Evolutionary conservation across 2,329 filamentous ascomycete genomes (phyloP).

Genomic region (Neopestalotiopsis sp.): DNA sequence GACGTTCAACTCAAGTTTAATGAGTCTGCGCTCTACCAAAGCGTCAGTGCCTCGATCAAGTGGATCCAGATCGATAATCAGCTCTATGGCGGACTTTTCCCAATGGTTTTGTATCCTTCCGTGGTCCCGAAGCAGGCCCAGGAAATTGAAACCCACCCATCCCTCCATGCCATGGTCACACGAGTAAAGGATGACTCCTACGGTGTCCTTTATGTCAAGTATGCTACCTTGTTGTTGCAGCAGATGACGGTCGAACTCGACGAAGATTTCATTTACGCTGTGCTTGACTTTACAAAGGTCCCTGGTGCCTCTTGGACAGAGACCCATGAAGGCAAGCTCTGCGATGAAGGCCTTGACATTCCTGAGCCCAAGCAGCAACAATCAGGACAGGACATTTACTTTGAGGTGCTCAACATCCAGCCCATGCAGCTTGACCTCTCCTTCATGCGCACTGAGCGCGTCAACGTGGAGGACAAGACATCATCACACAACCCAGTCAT

Average conservation of each 20-base stretch:
- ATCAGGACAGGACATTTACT: slow-evolving; percentile 93
- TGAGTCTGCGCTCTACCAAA: slow-evolving; percentile 94
- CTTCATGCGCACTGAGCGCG: slow-evolving; percentile 93
- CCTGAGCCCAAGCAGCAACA: slow-evolving; percentile 88
- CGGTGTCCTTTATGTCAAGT: slow-evolving; percentile 97
- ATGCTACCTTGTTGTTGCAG: slow-evolving; percentile 89
- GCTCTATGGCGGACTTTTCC: slow-evolving; percentile 97
- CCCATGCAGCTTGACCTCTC: slow-evolving; percentile 98
- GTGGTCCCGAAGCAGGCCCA: slow-evolving; percentile 97
- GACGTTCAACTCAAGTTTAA: slow-evolving; percentile 91
- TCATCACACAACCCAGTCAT: slow-evolving; percentile 92
- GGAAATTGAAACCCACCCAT: slow-evolving; percentile 95
- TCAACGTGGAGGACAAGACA: slow-evolving; percentile 95
- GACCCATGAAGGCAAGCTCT: slow-evolving; percentile 79
- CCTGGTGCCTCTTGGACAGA: slow-evolving; percentile 88
- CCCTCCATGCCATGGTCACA: slow-evolving; percentile 88
- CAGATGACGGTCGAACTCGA: slow-evolving; percentile 99
- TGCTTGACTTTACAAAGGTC: slow-evolving; percentile 93
- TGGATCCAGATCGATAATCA: slow-evolving; percentile 99
- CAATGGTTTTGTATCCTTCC: slow-evolving; percentile 94
- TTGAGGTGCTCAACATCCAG: slow-evolving; percentile 94
- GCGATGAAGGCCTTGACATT: slow-evolving; percentile 88
- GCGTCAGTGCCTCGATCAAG: slow-evolving; percentile 86
- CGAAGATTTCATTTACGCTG: slow-evolving; percentile 96
- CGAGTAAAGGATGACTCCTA: slow-evolving; percentile 98